phyloP scores from a whole-genome alignment of 495 filamentous ascomycete genomes.

The Aspergillus kassunensis region DNA sequence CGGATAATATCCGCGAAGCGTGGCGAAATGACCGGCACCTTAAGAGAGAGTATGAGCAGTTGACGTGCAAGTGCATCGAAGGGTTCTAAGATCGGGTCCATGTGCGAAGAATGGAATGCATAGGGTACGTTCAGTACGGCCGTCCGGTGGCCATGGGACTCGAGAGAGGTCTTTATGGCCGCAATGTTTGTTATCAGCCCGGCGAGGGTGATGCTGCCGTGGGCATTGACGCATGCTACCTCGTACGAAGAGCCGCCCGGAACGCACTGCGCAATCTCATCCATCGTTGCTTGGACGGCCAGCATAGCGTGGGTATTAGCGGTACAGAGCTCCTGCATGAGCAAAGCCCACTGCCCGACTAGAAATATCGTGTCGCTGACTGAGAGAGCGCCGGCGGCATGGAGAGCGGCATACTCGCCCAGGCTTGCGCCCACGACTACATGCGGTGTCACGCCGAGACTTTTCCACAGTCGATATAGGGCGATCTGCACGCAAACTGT shows the following conservation, averaged over 20 bases:
- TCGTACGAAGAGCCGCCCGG: too few relatives aligned
- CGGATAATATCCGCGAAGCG: too few relatives aligned
- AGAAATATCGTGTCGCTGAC: slow-evolving; percentile 25
- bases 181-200: too few relatives aligned
- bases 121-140: too few relatives aligned
- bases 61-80: too few relatives aligned
- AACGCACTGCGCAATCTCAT: too few relatives aligned
- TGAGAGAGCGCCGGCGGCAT: slow-evolving; percentile 54
- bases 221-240: neutral
- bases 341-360: slow-evolving; percentile 19
- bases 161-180: too few relatives aligned
- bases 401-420: slow-evolving; percentile 80
- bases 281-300: neutral
- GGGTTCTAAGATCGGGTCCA: too few relatives aligned
- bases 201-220: slow-evolving; percentile 2
- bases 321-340: slow-evolving; percentile 16
- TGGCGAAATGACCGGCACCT: too few relatives aligned
- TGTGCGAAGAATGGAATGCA: too few relatives aligned
- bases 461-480: slow-evolving; percentile 65
- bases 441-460: slow-evolving; percentile 66
- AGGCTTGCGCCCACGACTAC: slow-evolving; percentile 77
- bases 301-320: slow-evolving; percentile 17
- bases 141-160: too few relatives aligned
- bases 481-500: slow-evolving; percentile 72
- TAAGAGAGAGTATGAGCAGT: too few relatives aligned